Evolutionary conservation across 78 protist genomes (phyloP).

Genomic region (Carpediemonas membranifera): DNA sequence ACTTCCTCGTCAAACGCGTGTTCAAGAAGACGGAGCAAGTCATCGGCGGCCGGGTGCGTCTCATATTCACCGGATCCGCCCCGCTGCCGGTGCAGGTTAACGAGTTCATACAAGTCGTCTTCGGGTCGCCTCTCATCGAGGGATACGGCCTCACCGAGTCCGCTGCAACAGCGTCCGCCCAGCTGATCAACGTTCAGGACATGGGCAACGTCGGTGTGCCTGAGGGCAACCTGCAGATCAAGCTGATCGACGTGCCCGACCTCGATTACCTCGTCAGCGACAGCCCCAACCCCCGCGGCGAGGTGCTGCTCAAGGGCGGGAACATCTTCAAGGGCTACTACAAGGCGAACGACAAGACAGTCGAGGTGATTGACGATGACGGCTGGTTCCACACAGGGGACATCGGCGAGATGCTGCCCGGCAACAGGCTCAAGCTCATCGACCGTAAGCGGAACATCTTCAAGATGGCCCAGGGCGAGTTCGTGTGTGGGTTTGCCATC

Average conservation of each 20-base stretch:
- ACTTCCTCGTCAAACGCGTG: not conserved
- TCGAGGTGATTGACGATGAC: too few relatives aligned
- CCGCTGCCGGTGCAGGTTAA: not conserved
- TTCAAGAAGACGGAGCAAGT: not conserved
- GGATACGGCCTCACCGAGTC: slow-evolving; percentile 15
- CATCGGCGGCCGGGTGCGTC: not conserved
- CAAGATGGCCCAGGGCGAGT: slow-evolving; percentile 5
- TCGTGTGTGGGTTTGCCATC: not conserved
- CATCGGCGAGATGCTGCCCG: not conserved
- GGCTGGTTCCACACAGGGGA: too few relatives aligned
- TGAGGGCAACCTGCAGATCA: not conserved
- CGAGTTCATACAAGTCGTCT: not conserved
- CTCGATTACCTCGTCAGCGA: too few relatives aligned
- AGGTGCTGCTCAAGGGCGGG: not conserved
- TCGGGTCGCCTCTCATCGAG: not conserved
- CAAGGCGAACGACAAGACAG: not conserved
- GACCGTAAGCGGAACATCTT: not conserved
- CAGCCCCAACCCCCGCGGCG: not conserved
- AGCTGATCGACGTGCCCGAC: not conserved
- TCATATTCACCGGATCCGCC: not conserved
- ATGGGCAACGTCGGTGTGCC: not conserved
- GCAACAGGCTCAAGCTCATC: not conserved
- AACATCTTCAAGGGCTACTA: too few relatives aligned
- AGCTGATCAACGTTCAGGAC: not conserved
- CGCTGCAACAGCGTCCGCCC: not conserved